Percentiles rank a stretch among this genome's conserved stretches.
Evolutionary conservation across 139 green algal genomes (phyloP).

Genomic region (Nannochloris sp.): DNA sequence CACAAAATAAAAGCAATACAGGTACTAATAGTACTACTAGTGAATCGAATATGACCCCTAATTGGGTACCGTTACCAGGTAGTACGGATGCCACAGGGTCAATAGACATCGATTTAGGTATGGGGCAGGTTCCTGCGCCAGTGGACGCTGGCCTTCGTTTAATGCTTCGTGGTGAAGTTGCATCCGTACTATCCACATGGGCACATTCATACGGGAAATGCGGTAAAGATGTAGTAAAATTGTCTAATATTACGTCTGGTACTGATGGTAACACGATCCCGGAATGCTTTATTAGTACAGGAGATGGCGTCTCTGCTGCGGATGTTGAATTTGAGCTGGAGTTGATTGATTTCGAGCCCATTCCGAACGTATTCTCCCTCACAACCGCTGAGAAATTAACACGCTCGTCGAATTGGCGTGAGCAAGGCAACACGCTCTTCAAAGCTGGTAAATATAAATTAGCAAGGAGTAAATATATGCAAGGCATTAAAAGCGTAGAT

Average conservation of each 20-base stretch:
- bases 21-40: too few relatives aligned
- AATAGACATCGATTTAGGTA: conserved; percentile 20
- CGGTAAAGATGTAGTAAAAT: conserved; percentile 4
- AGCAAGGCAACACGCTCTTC: conserved; percentile 57
- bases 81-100: neutral
- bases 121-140: conserved; percentile 20
- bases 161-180: conserved; percentile 67
- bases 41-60: too few relatives aligned
- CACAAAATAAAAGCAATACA: neutral
- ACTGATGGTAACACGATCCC: too few relatives aligned
- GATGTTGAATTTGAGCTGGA: conserved; percentile 60
- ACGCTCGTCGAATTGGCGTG: conserved; percentile 40
- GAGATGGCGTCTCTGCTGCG: conserved; percentile 1
- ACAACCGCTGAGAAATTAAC: conserved; percentile 34
- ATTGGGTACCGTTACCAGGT: neutral
- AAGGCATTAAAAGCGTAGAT: conserved; percentile 19
- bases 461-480: conserved; percentile 23
- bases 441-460: conserved; percentile 18
- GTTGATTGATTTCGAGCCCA: conserved; percentile 57
- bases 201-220: conserved; percentile 8
- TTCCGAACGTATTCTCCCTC: conserved; percentile 42
- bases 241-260: neutral
- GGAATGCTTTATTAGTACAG: neutral
- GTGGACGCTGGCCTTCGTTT: conserved; percentile 63
- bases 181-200: conserved; percentile 18